phyloP scores from a whole-genome alignment of 2,329 filamentous ascomycete genomes.

The Magnaporthiopsis incrustans region DNA sequence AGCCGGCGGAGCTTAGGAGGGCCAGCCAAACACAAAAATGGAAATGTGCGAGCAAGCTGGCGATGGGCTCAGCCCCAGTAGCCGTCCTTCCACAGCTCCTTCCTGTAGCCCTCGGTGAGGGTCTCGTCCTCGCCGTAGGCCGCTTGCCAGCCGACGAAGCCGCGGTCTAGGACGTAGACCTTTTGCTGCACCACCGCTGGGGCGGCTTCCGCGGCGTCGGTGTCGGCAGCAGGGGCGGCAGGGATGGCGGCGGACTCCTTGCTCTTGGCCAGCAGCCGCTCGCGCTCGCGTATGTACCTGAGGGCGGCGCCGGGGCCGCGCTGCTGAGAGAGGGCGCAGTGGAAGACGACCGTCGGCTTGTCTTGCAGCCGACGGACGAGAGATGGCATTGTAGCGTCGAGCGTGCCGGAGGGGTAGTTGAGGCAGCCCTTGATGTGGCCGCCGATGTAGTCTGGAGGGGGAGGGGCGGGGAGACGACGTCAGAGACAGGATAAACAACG shows the following conservation, averaged over 20 bases:
- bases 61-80: slow-evolving; percentile 25
- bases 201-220: slow-evolving; percentile 9
- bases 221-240: slow-evolving; percentile 13
- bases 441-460: slow-evolving; percentile 66
- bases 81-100: slow-evolving; percentile 71
- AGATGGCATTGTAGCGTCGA: slow-evolving; percentile 72
- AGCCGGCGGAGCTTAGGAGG: not conserved
- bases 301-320: slow-evolving; percentile 79
- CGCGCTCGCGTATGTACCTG: slow-evolving; percentile 65
- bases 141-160: slow-evolving; percentile 88
- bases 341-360: slow-evolving; percentile 83
- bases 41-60: not conserved
- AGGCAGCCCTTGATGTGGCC: slow-evolving; percentile 76
- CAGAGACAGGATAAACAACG: not conserved
- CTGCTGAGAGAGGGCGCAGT: slow-evolving; percentile 88
- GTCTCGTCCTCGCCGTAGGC: slow-evolving; percentile 67
- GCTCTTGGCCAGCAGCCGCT: slow-evolving; percentile 30
- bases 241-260: slow-evolving; percentile 13
- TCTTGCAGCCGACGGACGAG: slow-evolving; percentile 70
- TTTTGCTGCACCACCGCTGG: slow-evolving; percentile 43
- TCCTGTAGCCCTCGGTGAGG: slow-evolving; percentile 76
- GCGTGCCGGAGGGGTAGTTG: slow-evolving; percentile 64
- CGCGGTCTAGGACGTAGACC: slow-evolving; percentile 73
- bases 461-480: not conserved
- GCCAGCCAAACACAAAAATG: not conserved